Base-by-base conservation (phyloP, 169 alveolate species). In the Eimeria necatrix region DNA sequence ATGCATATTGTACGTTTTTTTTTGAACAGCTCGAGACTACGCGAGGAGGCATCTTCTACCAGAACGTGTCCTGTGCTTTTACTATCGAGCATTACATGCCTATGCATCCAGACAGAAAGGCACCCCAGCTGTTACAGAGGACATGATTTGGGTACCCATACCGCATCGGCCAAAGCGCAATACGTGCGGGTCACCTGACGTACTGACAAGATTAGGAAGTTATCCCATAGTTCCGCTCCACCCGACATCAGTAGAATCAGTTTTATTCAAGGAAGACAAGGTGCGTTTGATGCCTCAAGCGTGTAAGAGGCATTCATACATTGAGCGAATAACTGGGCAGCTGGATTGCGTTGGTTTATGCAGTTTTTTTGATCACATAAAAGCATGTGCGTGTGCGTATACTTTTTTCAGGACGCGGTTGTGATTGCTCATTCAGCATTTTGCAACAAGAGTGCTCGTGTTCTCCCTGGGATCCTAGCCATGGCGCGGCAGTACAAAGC, bases 21-120 rank as follows among this genome's bases (percentile, higher is more conserved):
- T 61, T 1, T 61, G 52, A 20, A 5, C 95, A 92, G 95, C 95
- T 26, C 95, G 73, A 22, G 59, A 64, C 24, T 92, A 92, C 52
- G 95, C 95, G 20, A 86, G 26, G 52, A n/a, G 48, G 64, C 20
- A 80, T 24, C 76, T 92, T 32, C 59, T 71, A 7, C 95, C 95
- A 4, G 91, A 92, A 22, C 89, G 83, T 53, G 87, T 92, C 41
- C n/a, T 92, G 70, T 92, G 95, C 87, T 92, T 59, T 78, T 92
- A 92, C 93, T 92, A 52, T 83, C 60, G 26, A 64, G 95, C 95
- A 4, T 76, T 92, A 51, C 80, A 60, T 61, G 60, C 74, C 32
- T 92, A 92, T 24, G 95, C 95, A 5, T 1, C 74, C 14, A 86
- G 95, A 20, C 95, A 92, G 71, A 68, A 80, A 18, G 93, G 93